A percentile compares a stretch with the other conserved stretches of the same genome.
Evolutionary conservation across 352 stramenopile genomes (phyloP).

Genomic region (Elongisporangium undulatum): DNA sequence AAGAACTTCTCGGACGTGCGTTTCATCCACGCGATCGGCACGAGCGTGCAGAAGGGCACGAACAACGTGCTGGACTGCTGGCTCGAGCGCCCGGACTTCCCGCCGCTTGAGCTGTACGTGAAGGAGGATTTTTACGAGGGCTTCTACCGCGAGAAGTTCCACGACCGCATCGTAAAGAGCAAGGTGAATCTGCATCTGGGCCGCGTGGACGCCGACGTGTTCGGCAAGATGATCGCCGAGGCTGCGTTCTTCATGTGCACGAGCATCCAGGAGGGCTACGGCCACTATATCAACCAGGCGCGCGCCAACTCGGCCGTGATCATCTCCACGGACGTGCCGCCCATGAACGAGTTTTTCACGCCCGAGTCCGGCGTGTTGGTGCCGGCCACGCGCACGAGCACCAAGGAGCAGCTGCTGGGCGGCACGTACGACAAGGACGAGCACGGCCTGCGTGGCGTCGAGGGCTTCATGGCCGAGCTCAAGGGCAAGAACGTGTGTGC

Average conservation of each 20-base stretch:
- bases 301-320: constrained; percentile 37
- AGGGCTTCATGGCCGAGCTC: constrained; percentile 38
- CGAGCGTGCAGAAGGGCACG: constrained; percentile 56
- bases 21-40: constrained; percentile 48
- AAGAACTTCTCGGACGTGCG: constrained; percentile 42
- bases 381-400: constrained; percentile 12
- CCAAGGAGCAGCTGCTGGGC: constrained; percentile 40
- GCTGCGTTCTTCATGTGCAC: constrained; percentile 57
- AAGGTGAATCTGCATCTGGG: constrained; percentile 35
- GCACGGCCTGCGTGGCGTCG: constrained; percentile 39
- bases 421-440: constrained; percentile 40
- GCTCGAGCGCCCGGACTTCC: constrained; percentile 41
- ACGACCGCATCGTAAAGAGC: constrained; percentile 15
- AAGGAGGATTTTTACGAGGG: constrained; percentile 26
- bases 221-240: constrained; percentile 48
- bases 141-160: constrained; percentile 23
- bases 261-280: constrained; percentile 56
- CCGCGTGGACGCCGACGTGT: constrained; percentile 23
- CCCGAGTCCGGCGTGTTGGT: constrained; percentile 39
- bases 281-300: constrained; percentile 75
- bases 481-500: constrained; percentile 34
- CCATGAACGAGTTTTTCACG: constrained; percentile 66
- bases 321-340: constrained; percentile 42
- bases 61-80: constrained; percentile 49
- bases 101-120: constrained; percentile 50